phyloP scores from a whole-genome alignment of 2,329 filamentous ascomycete genomes.

The Fusarium sp. region DNA sequence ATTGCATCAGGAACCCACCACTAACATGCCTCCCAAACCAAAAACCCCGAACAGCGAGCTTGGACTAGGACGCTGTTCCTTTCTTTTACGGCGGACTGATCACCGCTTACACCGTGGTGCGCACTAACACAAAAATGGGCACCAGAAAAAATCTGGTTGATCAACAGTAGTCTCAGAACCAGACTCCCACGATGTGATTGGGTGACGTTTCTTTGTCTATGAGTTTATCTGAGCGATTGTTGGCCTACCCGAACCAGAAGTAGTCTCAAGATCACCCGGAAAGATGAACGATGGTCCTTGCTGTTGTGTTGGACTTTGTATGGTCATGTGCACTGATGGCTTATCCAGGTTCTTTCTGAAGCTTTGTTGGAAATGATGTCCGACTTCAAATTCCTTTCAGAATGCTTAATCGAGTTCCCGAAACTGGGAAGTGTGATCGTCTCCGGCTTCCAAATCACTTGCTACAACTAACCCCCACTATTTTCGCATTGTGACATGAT shows the following conservation, averaged over 20 bases:
- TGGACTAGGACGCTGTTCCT: neutral
- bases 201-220: conserved; percentile 3
- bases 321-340: neutral
- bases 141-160: neutral
- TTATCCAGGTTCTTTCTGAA: neutral
- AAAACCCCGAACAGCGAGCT: conserved; percentile 13
- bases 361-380: neutral
- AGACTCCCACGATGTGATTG: neutral
- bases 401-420: neutral
- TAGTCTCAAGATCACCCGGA: neutral
- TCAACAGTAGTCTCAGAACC: neutral
- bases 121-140: neutral
- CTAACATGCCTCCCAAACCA: conserved; percentile 7
- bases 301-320: neutral
- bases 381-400: neutral
- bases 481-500: conserved; percentile 7
- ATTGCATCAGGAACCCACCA: conserved; percentile 26
- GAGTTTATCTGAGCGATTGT: conserved; percentile 4
- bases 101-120: neutral
- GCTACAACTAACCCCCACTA: neutral
- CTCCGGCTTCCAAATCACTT: neutral
- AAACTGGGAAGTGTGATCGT: neutral
- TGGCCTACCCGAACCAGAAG: neutral
- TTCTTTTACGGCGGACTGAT: conserved; percentile 2
- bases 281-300: neutral